Evolutionary conservation across 352 stramenopile species (phyloP).

Genomic region (Phytophthora pseudosyringae): DNA sequence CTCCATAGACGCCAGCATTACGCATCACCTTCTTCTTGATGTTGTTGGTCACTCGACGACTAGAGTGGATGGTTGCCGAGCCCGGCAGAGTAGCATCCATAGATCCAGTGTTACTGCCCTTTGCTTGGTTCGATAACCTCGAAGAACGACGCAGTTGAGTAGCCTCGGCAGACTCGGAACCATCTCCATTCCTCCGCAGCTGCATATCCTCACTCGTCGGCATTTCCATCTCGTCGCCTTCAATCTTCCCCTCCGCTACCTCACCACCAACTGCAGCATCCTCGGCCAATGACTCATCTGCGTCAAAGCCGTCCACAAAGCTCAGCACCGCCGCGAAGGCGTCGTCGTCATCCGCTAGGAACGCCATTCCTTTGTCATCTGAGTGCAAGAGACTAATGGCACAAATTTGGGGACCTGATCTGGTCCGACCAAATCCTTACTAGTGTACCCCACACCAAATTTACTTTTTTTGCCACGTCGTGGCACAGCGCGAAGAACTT

Average conservation of each 20-base stretch:
- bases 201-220: slow-evolving; percentile 10
- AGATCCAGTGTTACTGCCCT: neutral
- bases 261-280: neutral
- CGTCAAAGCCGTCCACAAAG: slow-evolving; percentile 35
- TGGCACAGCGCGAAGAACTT: slow-evolving; percentile 3
- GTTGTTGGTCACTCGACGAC: neutral
- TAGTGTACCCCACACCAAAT: slow-evolving; percentile 17
- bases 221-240: slow-evolving; percentile 6
- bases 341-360: slow-evolving; percentile 31
- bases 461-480: slow-evolving; percentile 21
- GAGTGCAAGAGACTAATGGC: slow-evolving; percentile 1
- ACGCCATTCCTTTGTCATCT: slow-evolving; percentile 13
- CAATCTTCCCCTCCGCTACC: neutral
- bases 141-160: slow-evolving; percentile 9
- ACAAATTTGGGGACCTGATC: slow-evolving; percentile 1
- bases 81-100: neutral
- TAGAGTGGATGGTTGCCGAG: neutral
- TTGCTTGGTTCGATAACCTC: slow-evolving; percentile 7
- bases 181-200: slow-evolving; percentile 7
- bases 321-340: slow-evolving; percentile 37
- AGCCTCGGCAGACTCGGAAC: neutral
- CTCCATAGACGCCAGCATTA: slow-evolving; percentile 20
- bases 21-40: slow-evolving; percentile 21
- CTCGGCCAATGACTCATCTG: neutral
- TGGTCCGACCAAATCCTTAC: slow-evolving; percentile 3